Conservation (phyloP, 1,139 yeast genomes). For the Debaryomyces udenii region DNA sequence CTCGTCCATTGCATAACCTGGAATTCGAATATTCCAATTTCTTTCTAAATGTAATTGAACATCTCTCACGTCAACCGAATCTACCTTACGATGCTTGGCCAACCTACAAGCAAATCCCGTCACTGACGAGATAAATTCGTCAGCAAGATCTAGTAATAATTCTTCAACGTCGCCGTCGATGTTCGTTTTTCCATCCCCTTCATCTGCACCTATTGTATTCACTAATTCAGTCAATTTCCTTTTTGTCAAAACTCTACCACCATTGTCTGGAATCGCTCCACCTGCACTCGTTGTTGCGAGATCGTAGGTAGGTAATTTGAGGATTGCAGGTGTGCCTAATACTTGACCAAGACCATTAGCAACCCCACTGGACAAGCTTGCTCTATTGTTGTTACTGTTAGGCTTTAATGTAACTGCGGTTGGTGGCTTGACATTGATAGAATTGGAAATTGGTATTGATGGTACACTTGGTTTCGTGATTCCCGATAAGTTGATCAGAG, state of each 20-base stretch:
- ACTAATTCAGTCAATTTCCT: slow-evolving; percentile 87
- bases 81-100: slow-evolving; percentile 94
- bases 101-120: slow-evolving; percentile 91
- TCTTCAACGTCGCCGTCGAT: slow-evolving; percentile 98
- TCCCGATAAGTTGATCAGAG: slow-evolving; percentile 35
- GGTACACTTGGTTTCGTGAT: slow-evolving; percentile 71
- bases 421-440: slow-evolving; percentile 56
- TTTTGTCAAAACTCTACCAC: slow-evolving; percentile 84
- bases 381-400: slow-evolving; percentile 53
- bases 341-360: slow-evolving; percentile 65
- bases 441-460: slow-evolving; percentile 71
- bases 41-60: slow-evolving; percentile 90
- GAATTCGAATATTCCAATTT: slow-evolving; percentile 93
- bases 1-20: slow-evolving; percentile 92
- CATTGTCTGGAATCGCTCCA: slow-evolving; percentile 44
- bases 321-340: slow-evolving; percentile 72
- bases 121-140: slow-evolving; percentile 89
- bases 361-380: slow-evolving; percentile 85
- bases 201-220: slow-evolving; percentile 77
- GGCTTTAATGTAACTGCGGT: slow-evolving; percentile 43
- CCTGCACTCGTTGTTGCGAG: slow-evolving; percentile 52
- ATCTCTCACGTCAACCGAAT: slow-evolving; percentile 83
- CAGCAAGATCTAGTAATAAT: slow-evolving; percentile 85
- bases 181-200: slow-evolving; percentile 86
- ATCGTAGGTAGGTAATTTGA: slow-evolving; percentile 80